Evolutionary conservation across 2,329 filamentous ascomycete species (phyloP), one percentile per base, ranked within the genome.

Genomic region (Periconia sp.): DNA sequence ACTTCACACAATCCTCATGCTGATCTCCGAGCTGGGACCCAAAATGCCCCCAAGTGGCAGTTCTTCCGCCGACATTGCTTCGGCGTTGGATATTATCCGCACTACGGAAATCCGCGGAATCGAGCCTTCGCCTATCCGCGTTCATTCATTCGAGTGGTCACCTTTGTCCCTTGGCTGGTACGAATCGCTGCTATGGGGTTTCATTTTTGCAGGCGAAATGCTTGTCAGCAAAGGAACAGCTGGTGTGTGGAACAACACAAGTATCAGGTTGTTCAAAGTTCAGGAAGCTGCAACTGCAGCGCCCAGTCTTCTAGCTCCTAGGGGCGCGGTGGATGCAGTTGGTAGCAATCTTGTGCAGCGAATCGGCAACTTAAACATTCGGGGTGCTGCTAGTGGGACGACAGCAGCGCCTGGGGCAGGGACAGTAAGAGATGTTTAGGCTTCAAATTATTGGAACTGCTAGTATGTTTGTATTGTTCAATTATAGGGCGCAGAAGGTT

Each of bases 71-170:
- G 70, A 70, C 57, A 71, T 79, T 10, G 79, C 66, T 47, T 65
- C 63, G 47, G 58, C 75, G 64, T 56, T 79, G 68, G 44, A 76
- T 42, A 80, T 77, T 23, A 85, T 91, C 55, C 81, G 80, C 54
- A 78, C 81, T 17, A 81, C 88, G 1, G 81, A 84, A 47, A 78
- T 95, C 42, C 82, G 85, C 10, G 87, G 85, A 9, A 85, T 96
- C 37, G 91, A 96, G 44, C 84, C 89, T 1, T 86, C 86, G 1
- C 81, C 88, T 0, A 82, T 91, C 49, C 84, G 89, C 31, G 88
- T 94, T 15, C 92, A 97, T 69, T 88, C 91, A 14, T 97, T 97
- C 66, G 91, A 96, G 75, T 97, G 93, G 93, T 93, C 92, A 2
- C 87, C 90, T 0, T 79, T 96, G 33, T 89, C 91, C 0, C 81